A percentile compares a stretch with the other conserved stretches of the same genome.
These are phyloP conservation scores for Corrigiola litoralis DNA, from an alignment of 179 eudicot genomes.

Conservation along the genomic window DNA sequence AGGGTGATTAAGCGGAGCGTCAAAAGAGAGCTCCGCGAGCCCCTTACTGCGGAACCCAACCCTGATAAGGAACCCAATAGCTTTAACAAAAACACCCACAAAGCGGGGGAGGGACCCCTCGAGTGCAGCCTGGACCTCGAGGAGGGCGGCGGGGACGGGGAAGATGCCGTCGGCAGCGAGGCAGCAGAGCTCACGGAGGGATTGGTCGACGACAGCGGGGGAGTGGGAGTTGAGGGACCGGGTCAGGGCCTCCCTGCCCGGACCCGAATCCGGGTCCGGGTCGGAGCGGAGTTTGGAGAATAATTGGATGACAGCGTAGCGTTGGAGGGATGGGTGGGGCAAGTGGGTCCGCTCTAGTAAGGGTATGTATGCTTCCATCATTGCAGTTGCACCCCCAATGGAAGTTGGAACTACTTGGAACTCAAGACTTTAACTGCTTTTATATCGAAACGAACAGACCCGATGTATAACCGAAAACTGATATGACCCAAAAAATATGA, in stretches of 20 bases:
- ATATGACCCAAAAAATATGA: too few species aligned
- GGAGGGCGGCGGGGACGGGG: constrained; percentile 37
- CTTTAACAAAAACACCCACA: constrained; percentile 55
- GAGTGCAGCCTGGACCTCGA: constrained; percentile 71
- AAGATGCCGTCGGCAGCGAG: constrained; percentile 51
- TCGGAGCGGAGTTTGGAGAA: constrained; percentile 61
- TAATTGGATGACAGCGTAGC: constrained; percentile 67
- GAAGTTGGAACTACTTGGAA: too few species aligned
- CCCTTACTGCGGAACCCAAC: constrained; percentile 41
- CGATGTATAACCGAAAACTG: too few species aligned
- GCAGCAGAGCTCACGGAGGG: constrained; percentile 75
- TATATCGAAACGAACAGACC: too few species aligned
- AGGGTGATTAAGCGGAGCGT: constrained; percentile 56
- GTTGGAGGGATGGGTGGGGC: constrained; percentile 87
- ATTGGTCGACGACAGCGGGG: constrained; percentile 77
- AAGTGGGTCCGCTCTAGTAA: constrained; percentile 57
- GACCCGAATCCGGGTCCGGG: constrained; percentile 34
- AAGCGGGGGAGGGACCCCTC: constrained; percentile 58
- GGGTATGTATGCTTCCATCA: constrained; percentile 65
- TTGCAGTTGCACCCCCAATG: too few species aligned
- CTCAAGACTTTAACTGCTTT: too few species aligned
- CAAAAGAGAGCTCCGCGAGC: constrained; percentile 47
- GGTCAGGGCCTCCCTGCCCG: constrained; percentile 46
- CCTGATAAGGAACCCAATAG: constrained; percentile 64
- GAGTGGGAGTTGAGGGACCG: constrained; percentile 62